Evolutionary conservation across 1,139 yeast genomes (phyloP), one percentile per base, ranked within the genome.

Genomic region (Blastobotrys aristatus): DNA sequence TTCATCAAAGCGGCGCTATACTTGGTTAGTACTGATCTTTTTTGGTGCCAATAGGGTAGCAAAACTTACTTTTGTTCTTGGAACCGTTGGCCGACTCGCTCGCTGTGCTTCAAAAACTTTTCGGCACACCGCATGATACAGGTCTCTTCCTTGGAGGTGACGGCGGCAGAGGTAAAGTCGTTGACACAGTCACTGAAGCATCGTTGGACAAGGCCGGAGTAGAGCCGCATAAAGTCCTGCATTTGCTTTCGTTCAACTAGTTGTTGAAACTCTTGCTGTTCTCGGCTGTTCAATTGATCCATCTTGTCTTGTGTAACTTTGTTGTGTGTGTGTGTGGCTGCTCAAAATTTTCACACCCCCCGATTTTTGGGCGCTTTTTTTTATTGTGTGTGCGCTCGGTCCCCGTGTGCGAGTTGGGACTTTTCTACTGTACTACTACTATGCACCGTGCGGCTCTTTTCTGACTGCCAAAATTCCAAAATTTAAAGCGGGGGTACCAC

Each of bases 41-140:
- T 20, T 26, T 20, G 18, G 36, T 18, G n/a, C 30, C 17, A 16
- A 51, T 61, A 43, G 27, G 26, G 29, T 8, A 20, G 14, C 11
- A 26, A 11, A 4, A 48, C 50, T 24, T 38, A 48, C 50, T 90
- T 92, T 71, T 90, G 97, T 67, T 92, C 98, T 72, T 92, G 97
- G 89, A 92, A 92, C 72, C 98, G 83, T 70, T 87, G 95, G 44
- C 98, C 98, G 50, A 94, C 96, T 69, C 98, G 84, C 74, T 92
- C 98, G 69, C 94, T 83, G 76, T 92, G 97, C 71, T 92, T 92
- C 74, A 94, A 79, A 79, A 94, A 94, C 76, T 92, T 92, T 71
- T 92, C 97, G 38, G 96, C 84, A 69, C 99, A 92, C 72, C 85
- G 85, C 75, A 80, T 75, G 57, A 92, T 80, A 72, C 99, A 92